Conservation (phyloP, 176 grass and related monocot species). For the Phyllostachys edulis region DNA sequence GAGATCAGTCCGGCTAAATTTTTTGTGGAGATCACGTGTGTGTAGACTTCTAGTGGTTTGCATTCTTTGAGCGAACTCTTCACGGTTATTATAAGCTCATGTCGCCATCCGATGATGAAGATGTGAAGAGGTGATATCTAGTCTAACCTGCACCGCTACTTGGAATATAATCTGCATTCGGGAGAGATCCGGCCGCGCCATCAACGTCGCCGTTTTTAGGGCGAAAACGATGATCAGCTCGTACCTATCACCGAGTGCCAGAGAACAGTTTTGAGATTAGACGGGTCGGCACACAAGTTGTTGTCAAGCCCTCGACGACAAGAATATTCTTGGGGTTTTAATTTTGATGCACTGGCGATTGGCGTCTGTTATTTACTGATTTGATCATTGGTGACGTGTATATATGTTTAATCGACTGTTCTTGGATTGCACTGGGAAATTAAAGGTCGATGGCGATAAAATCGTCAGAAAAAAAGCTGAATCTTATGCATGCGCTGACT, state of each 20-base stretch:
- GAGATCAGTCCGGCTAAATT: not conserved
- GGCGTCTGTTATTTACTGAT: not conserved
- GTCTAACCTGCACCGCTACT: conserved; percentile 19
- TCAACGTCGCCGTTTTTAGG: conserved; percentile 16
- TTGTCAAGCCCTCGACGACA: not conserved
- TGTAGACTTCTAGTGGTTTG: not conserved
- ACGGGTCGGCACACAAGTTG: not conserved
- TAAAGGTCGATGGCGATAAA: not conserved
- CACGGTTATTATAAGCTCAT: not conserved
- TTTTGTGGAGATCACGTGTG: not conserved
- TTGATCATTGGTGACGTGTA: not conserved
- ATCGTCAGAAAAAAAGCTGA: not conserved
- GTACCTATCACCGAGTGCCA: not conserved
- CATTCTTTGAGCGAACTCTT: not conserved
- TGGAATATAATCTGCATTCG: conserved; percentile 11
- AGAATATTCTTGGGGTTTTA: conserved; percentile 15
- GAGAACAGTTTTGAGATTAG: not conserved
- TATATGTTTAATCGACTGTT: not conserved
- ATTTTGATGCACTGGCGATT: conserved; percentile 9
- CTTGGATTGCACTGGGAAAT: not conserved
- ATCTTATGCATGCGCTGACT: not conserved
- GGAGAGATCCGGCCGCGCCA: conserved; percentile 2
- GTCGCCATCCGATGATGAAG: not conserved
- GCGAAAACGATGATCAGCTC: conserved; percentile 31
- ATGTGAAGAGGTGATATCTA: not conserved